phyloP scores from a whole-genome alignment of 169 alveolate genomes.

The Cryptosporidium viatorum region DNA sequence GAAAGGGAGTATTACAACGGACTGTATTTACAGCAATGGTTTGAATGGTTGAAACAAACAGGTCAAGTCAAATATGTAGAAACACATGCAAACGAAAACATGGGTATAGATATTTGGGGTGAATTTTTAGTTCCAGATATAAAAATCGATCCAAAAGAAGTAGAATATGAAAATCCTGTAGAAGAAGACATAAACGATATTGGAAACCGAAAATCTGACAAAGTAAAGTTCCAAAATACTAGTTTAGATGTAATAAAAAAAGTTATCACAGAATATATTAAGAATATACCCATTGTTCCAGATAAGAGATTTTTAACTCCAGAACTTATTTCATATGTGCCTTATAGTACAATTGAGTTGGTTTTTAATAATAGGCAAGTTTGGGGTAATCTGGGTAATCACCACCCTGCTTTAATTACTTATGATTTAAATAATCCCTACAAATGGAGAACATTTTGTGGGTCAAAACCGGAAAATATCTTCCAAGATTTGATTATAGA shows the following conservation, averaged over 20 bases:
- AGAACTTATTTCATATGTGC: slow-evolving; percentile 83
- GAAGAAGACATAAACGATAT: slow-evolving; percentile 50
- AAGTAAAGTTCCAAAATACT: slow-evolving; percentile 76
- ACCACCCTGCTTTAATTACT: slow-evolving; percentile 87
- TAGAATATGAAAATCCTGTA: slow-evolving; percentile 41
- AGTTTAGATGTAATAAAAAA: slow-evolving; percentile 75
- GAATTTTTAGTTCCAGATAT: slow-evolving; percentile 74
- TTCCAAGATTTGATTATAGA: slow-evolving; percentile 57
- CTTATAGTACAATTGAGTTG: slow-evolving; percentile 86
- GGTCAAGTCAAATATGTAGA: slow-evolving; percentile 56
- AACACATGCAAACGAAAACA: slow-evolving; percentile 33
- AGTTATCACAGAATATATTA: slow-evolving; percentile 77
- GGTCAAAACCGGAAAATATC: slow-evolving; percentile 61
- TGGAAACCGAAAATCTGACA: slow-evolving; percentile 64
- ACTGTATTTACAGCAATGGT: slow-evolving; percentile 69
- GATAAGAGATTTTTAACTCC: slow-evolving; percentile 78
- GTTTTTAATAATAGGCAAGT: slow-evolving; percentile 86
- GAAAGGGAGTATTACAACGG: slow-evolving; percentile 72
- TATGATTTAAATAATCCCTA: slow-evolving; percentile 83
- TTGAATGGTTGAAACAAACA: slow-evolving; percentile 74
- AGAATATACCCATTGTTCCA: slow-evolving; percentile 80
- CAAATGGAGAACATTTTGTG: slow-evolving; percentile 86
- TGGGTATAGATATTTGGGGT: slow-evolving; percentile 73
- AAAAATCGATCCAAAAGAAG: slow-evolving; percentile 38
- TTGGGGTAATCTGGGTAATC: slow-evolving; percentile 89